A percentile compares a stretch with the other conserved stretches of the same genome.
Conservation (phyloP, 164 flowering plant species). For the Tetrastigma voinierianum region DNA sequence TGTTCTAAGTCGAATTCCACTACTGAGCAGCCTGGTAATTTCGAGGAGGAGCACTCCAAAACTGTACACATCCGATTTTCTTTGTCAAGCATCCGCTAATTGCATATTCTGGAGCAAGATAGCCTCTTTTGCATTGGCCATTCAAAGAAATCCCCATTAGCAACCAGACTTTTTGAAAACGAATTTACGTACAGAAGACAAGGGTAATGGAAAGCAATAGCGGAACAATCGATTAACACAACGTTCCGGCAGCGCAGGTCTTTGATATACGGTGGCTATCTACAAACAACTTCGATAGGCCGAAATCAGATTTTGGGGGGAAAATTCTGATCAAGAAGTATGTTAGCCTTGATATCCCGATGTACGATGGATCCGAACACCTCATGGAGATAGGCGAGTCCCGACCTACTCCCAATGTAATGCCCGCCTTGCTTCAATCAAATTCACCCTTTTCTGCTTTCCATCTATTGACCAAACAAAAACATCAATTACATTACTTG, state of each 20-base stretch:
- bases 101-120: constrained; percentile 75
- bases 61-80: constrained; percentile 73
- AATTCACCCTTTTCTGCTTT: constrained; percentile 38
- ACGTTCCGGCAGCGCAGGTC: constrained; percentile 79
- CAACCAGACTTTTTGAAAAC: not conserved
- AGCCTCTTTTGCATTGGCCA: constrained; percentile 42
- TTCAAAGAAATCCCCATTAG: constrained; percentile 18
- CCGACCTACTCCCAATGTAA: constrained; percentile 49
- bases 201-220: not conserved
- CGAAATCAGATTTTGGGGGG: constrained; percentile 63
- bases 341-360: constrained; percentile 63
- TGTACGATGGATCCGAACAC: constrained; percentile 54
- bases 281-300: constrained; percentile 50
- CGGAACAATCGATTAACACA: constrained; percentile 32
- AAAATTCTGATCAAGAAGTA: constrained; percentile 58
- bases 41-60: constrained; percentile 64
- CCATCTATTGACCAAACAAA: constrained; percentile 25
- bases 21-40: constrained; percentile 47
- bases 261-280: too few relatives aligned
- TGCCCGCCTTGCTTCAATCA: constrained; percentile 38
- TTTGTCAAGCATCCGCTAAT: constrained; percentile 48
- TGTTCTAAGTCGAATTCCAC: constrained; percentile 38
- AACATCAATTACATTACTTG: too few relatives aligned
- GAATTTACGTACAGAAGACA: not conserved
- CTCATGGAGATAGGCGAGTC: constrained; percentile 57